phyloP scores from a whole-genome alignment of 2,329 filamentous ascomycete species.

The Monilinia laxa region DNA sequence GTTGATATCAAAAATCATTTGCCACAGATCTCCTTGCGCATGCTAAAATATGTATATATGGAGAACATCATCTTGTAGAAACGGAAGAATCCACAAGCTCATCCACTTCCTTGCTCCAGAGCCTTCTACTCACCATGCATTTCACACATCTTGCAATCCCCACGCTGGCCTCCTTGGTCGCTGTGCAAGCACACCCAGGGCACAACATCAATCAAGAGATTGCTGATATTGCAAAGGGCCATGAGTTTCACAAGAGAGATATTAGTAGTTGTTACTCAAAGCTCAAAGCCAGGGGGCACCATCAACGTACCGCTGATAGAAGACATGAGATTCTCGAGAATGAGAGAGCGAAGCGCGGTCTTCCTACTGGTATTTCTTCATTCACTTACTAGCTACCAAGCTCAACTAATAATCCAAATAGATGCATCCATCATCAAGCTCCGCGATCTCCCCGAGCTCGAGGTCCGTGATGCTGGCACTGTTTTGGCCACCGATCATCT shows the following conservation, averaged over 20 bases:
- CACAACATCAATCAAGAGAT: conserved; percentile 16
- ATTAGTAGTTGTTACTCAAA: conserved; percentile 27
- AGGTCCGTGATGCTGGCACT: conserved; percentile 23
- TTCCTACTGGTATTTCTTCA: conserved; percentile 14
- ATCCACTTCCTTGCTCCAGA: neutral
- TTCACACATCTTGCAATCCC: conserved; percentile 16
- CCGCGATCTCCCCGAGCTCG: conserved; percentile 19
- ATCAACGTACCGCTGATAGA: conserved; percentile 28
- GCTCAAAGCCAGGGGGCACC: conserved; percentile 42
- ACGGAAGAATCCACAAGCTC: neutral
- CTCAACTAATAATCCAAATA: neutral
- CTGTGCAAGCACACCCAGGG: conserved; percentile 19
- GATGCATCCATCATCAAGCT: conserved; percentile 26
- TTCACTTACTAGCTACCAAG: neutral
- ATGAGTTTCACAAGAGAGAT: conserved; percentile 18
- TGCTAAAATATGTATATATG: neutral
- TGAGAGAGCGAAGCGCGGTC: conserved; percentile 24
- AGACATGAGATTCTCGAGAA: conserved; percentile 23
- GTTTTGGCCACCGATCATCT: conserved; percentile 29
- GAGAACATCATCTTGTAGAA: neutral
- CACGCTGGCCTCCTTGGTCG: conserved; percentile 6
- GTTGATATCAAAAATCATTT: neutral
- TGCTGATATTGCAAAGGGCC: conserved; percentile 11
- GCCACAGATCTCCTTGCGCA: neutral
- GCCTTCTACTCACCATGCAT: conserved; percentile 17